Evolutionary conservation across 306 rosid genomes (phyloP).

Genomic region (Gleditsia sinensis): DNA sequence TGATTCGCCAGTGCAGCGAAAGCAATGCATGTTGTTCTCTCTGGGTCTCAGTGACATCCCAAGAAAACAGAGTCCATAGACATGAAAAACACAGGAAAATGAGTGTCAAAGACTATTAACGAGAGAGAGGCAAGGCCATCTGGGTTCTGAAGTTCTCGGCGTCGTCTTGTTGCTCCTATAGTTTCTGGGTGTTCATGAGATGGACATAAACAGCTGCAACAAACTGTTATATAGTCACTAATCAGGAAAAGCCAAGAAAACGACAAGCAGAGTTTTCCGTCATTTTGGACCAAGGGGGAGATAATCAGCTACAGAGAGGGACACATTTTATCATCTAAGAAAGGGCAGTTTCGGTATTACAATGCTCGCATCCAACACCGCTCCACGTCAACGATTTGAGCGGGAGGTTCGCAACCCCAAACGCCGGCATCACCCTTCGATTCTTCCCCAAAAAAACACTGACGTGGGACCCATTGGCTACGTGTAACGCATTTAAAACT

Average conservation of each 20-base stretch:
- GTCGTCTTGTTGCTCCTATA: conserved; percentile 23
- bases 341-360: background rate
- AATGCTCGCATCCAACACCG: too few relatives aligned
- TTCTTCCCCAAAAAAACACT: too few relatives aligned
- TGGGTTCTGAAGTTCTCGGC: background rate
- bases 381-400: too few relatives aligned
- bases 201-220: conserved; percentile 18
- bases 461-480: conserved; percentile 16
- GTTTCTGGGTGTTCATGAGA: conserved; percentile 27
- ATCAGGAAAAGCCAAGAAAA: conserved; percentile 22
- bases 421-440: background rate
- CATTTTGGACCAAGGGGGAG: background rate
- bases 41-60: conserved; percentile 28
- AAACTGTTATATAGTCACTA: background rate
- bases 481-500: conserved; percentile 35
- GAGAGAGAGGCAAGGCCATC: background rate
- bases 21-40: conserved; percentile 74
- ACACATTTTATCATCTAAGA: too few relatives aligned
- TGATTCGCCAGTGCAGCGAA: conserved; percentile 53
- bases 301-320: background rate
- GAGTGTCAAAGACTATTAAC: conserved; percentile 33
- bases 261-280: conserved; percentile 4
- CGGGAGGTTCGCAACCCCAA: too few relatives aligned
- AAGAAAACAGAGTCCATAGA: background rate
- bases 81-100: conserved; percentile 9